phyloP scores from a whole-genome alignment of 352 stramenopile genomes.

The Phytophthora sojae region DNA sequence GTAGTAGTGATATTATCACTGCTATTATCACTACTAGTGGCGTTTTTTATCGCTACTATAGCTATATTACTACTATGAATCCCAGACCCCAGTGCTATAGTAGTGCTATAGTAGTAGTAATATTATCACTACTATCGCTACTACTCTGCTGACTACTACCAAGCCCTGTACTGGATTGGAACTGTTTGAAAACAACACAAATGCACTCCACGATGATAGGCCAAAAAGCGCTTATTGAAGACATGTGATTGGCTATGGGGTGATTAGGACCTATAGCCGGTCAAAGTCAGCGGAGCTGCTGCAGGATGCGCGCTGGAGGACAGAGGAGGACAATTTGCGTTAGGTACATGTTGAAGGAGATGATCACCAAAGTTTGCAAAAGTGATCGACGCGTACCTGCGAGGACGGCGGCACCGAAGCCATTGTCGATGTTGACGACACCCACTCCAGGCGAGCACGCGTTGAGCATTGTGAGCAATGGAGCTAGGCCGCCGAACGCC shows the following conservation, averaged over 20 bases:
- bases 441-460: conserved; percentile 97
- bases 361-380: neutral
- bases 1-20: too few species aligned
- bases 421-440: conserved; percentile 99
- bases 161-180: neutral
- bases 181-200: neutral
- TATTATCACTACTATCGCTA: too few species aligned
- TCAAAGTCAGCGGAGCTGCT: conserved; percentile 26
- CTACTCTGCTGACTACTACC: too few species aligned
- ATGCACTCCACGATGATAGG: conserved; percentile 13
- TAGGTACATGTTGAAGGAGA: conserved; percentile 14
- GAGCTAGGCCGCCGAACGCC: conserved; percentile 92
- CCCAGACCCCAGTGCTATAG: too few species aligned
- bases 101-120: too few species aligned
- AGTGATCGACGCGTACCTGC: conserved; percentile 62
- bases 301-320: conserved; percentile 40
- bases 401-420: conserved; percentile 96
- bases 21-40: too few species aligned
- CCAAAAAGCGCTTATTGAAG: neutral
- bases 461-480: conserved; percentile 98
- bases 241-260: conserved; percentile 14
- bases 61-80: too few species aligned
- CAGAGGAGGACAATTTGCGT: conserved; percentile 19
- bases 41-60: too few species aligned
- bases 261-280: conserved; percentile 7